Evolutionary conservation across 2,329 filamentous ascomycete species (phyloP).

Genomic region (Trichoderma simmonsii): DNA sequence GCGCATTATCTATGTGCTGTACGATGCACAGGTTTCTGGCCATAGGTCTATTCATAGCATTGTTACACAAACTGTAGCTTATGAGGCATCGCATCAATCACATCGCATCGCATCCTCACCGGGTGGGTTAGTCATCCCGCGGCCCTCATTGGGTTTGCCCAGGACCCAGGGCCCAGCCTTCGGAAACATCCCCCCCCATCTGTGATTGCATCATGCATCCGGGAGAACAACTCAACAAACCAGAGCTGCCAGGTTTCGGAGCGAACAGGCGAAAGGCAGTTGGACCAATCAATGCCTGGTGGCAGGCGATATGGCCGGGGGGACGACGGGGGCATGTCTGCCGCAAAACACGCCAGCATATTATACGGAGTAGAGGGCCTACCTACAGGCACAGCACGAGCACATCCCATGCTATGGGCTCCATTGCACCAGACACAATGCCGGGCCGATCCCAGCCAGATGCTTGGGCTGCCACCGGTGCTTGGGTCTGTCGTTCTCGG

Average conservation of each 20-base stretch:
- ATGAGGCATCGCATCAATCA: neutral
- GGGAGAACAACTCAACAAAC: conserved; percentile 1
- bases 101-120: neutral
- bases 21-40: neutral
- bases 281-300: neutral
- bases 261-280: neutral
- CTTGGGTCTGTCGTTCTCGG: neutral
- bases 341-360: neutral
- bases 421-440: neutral
- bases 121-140: neutral
- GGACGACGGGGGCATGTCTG: neutral
- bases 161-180: neutral
- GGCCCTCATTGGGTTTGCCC: neutral
- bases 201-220: neutral
- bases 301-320: neutral
- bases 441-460: neutral
- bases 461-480: neutral
- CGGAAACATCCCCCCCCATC: neutral
- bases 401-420: neutral
- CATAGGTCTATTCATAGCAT: neutral
- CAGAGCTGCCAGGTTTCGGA: neutral
- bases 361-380: neutral
- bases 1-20: neutral
- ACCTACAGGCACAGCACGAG: neutral
- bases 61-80: neutral